Conservation (phyloP, 2,329 filamentous ascomycete genomes). For the Xylariaceae sp. region DNA sequence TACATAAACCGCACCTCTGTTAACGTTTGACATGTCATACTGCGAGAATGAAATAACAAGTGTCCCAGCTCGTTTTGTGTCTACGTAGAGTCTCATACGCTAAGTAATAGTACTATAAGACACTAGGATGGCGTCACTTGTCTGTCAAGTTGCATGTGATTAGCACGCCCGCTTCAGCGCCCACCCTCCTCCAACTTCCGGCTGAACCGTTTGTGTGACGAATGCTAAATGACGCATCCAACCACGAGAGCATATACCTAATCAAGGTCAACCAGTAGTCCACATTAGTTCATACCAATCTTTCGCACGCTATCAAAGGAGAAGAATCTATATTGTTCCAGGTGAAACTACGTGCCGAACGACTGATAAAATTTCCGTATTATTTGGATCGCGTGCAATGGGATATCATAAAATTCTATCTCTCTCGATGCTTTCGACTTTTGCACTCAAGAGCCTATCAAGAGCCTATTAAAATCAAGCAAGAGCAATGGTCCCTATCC, state of each 20-base stretch:
- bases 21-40: no score
- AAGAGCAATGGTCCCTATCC: slow-evolving; percentile 17
- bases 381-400: slow-evolving; percentile 3
- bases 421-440: slow-evolving; percentile 9
- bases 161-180: slow-evolving; percentile 16
- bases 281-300: no score
- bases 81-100: no score
- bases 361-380: no score
- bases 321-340: no score
- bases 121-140: slow-evolving; percentile 16
- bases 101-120: not conserved
- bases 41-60: no score
- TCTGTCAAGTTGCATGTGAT: slow-evolving; percentile 26
- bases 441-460: slow-evolving; percentile 10
- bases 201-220: slow-evolving; percentile 10
- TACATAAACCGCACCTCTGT: no score
- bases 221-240: slow-evolving; percentile 18
- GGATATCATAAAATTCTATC: slow-evolving; percentile 23
- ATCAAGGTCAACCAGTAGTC: no score
- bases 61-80: no score
- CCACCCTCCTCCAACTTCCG: slow-evolving; percentile 7
- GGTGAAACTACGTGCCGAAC: no score
- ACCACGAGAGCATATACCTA: no score
- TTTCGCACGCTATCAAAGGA: no score
- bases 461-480: slow-evolving; percentile 8